These are phyloP conservation scores for Paraglomus brasilianum DNA, from an alignment of 192 early-diverging fungal genomes.

Conservation along the genomic window DNA sequence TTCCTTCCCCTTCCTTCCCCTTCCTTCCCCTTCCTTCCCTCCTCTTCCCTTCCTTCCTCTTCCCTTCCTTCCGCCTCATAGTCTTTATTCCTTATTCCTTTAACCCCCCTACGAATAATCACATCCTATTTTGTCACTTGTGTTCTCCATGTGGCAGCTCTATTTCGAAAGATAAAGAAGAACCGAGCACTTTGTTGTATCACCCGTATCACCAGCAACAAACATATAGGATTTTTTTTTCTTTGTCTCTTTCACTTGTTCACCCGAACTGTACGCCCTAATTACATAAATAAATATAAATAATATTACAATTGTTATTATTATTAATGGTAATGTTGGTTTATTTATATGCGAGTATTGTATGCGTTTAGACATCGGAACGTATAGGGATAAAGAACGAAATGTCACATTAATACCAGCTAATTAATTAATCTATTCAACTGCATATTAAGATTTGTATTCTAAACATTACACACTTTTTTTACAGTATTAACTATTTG, in stretches of 20 bases:
- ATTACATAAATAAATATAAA: neutral
- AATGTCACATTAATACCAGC: too few species aligned
- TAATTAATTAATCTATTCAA: too few species aligned
- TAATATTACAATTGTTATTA: too few species aligned
- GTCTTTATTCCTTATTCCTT: neutral
- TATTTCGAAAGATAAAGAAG: too few species aligned
- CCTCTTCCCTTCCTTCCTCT: constrained; percentile 26
- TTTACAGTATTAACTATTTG: too few species aligned
- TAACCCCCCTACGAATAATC: constrained; percentile 1
- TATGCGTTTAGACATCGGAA: too few species aligned
- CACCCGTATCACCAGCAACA: neutral
- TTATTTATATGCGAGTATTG: too few species aligned
- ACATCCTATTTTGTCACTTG: neutral
- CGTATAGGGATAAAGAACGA: too few species aligned
- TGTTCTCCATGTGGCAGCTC: neutral
- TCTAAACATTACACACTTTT: too few species aligned
- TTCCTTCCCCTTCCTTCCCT: constrained; percentile 4
- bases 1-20: constrained; percentile 16
- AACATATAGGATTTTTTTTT: neutral
- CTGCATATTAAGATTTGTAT: too few species aligned
- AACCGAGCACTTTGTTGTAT: neutral
- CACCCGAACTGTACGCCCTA: neutral
- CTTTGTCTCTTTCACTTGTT: neutral
- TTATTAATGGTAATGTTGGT: too few species aligned
- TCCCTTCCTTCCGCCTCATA: neutral